Percentiles rank a stretch among this genome's conserved stretches.
phyloP scores from a whole-genome alignment of 2,329 filamentous ascomycete genomes.

The Diaporthe aspalathi region DNA sequence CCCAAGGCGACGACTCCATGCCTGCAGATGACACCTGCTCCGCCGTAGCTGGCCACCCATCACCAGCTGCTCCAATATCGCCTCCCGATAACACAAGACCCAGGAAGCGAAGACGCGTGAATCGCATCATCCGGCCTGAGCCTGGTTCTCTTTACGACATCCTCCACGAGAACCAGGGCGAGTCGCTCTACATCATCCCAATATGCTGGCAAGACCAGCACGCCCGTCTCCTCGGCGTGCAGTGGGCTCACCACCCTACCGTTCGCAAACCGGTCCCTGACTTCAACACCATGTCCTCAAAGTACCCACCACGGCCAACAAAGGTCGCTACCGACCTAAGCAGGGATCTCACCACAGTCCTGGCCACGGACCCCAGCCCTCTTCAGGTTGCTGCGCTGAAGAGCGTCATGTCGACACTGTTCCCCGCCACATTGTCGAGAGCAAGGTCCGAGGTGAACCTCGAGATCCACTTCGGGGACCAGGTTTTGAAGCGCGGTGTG shows the following conservation, averaged over 20 bases:
- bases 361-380: slow-evolving; percentile 50
- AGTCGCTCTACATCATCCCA: slow-evolving; percentile 62
- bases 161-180: slow-evolving; percentile 60
- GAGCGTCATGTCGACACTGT: slow-evolving; percentile 59
- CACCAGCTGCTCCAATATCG: slow-evolving; percentile 24
- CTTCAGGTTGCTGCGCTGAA: slow-evolving; percentile 56
- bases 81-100: slow-evolving; percentile 20
- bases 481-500: slow-evolving; percentile 58
- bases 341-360: slow-evolving; percentile 56
- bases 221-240: slow-evolving; percentile 57
- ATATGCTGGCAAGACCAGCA: slow-evolving; percentile 68
- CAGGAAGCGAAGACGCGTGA: slow-evolving; percentile 43
- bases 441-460: slow-evolving; percentile 55
- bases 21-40: not conserved
- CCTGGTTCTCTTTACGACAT: slow-evolving; percentile 64
- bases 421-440: slow-evolving; percentile 47
- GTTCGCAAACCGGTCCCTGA: slow-evolving; percentile 56
- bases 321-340: slow-evolving; percentile 56
- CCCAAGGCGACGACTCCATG: slow-evolving; percentile 3
- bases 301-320: slow-evolving; percentile 48
- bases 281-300: slow-evolving; percentile 32
- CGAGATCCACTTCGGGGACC: slow-evolving; percentile 61
- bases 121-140: slow-evolving; percentile 54
- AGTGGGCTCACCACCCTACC: slow-evolving; percentile 57
- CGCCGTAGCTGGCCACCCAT: not conserved